Evolutionary conservation across 164 flowering plant genomes (phyloP).

Genomic region (Vitis rotundifolia): DNA sequence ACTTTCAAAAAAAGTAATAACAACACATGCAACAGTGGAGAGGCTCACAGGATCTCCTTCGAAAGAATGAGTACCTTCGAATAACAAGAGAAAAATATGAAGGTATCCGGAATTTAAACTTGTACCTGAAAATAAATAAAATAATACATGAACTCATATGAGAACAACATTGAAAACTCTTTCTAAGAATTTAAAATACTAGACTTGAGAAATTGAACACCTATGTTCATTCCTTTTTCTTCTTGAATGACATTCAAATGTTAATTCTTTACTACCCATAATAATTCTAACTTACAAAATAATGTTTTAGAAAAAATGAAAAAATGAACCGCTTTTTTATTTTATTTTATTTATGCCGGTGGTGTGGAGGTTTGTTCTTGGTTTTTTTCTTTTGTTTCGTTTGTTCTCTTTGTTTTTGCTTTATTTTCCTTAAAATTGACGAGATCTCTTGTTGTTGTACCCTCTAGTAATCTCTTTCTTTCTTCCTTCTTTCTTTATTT

Average conservation of each 20-base stretch:
- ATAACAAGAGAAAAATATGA: slow-evolving; percentile 96
- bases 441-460: too few relatives aligned
- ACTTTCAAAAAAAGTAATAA: background rate
- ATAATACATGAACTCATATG: background rate
- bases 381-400: too few relatives aligned
- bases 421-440: too few relatives aligned
- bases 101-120: slow-evolving; percentile 90
- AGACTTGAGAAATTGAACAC: background rate
- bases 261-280: background rate
- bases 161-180: background rate
- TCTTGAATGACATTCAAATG: too few relatives aligned
- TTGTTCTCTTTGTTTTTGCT: too few relatives aligned
- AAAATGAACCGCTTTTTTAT: too few relatives aligned
- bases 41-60: background rate
- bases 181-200: background rate
- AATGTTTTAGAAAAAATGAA: too few relatives aligned
- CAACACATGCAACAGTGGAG: background rate
- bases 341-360: too few relatives aligned
- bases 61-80: slow-evolving; percentile 58
- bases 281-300: too few relatives aligned
- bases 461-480: too few relatives aligned
- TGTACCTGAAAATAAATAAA: slow-evolving; percentile 67
- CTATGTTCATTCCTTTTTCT: background rate
- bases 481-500: too few relatives aligned
- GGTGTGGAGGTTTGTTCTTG: too few relatives aligned